Conservation (phyloP, 805 yeast genomes). For the Monosporozyma unispora region DNA sequence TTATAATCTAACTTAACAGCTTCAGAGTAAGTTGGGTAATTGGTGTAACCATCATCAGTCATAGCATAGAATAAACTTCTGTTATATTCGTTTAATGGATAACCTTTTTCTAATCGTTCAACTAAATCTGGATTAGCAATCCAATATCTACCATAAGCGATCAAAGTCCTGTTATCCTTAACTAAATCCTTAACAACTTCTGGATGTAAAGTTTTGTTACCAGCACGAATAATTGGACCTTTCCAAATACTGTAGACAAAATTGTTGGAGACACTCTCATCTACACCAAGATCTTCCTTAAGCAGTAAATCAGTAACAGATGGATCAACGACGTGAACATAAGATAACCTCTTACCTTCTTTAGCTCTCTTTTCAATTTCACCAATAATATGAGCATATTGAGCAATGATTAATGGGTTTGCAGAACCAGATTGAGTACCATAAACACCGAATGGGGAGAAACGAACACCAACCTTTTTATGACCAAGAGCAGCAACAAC, state of each 20-base stretch:
- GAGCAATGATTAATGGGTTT: constrained; percentile 32
- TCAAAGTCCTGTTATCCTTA: constrained; percentile 34
- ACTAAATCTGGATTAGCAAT: constrained; percentile 50
- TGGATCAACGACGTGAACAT: constrained; percentile 40
- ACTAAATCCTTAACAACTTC: constrained; percentile 20
- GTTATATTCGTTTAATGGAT: constrained; percentile 37
- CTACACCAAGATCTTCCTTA: constrained; percentile 20
- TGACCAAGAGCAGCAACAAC: constrained; percentile 41
- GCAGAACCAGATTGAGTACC: constrained; percentile 34
- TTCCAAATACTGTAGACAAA: constrained; percentile 34
- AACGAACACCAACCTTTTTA: constrained; percentile 26
- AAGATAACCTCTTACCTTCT: constrained; percentile 33
- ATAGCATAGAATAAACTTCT: constrained; percentile 39
- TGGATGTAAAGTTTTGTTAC: constrained; percentile 21
- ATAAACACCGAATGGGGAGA: constrained; percentile 37
- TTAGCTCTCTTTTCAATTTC: constrained; percentile 32
- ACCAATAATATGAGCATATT: constrained; percentile 33
- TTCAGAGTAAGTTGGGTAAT: constrained; percentile 32
- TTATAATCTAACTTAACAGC: constrained; percentile 1
- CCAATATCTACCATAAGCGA: constrained; percentile 39
- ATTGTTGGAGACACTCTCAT: constrained; percentile 26
- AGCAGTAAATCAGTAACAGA: constrained; percentile 26
- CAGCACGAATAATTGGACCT: constrained; percentile 35
- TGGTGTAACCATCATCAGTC: constrained; percentile 34
- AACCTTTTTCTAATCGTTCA: constrained; percentile 34